Base-by-base conservation (phyloP, 2,329 filamentous ascomycete species). In the Chrysosporium keratinophilum region DNA sequence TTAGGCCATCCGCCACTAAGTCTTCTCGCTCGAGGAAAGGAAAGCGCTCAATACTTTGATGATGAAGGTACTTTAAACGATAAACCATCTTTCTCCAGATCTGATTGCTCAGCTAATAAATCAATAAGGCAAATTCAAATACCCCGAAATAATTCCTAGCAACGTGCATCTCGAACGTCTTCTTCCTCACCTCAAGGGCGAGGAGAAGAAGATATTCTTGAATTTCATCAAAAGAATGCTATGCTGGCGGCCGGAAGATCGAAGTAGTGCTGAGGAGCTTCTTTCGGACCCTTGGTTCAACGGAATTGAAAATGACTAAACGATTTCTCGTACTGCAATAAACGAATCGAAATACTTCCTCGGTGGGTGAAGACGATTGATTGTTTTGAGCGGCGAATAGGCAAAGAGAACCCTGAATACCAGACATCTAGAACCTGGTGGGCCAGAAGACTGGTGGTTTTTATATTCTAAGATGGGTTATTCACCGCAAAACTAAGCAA, bases 1-100 rank as follows among this genome's bases (percentile, higher is more conserved):
- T 54, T 70, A 1, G 68, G 67, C 3, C 57, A 61, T 5, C 67
- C 66, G n/a, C 66, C 67, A 23, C 52, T 50, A 52, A 62, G 65
- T 54, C 47, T 69, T 23, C 51, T 70, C n/a, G 52, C 50, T 10
- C 58, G 61, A 15, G 65, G 59, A 35, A 54, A 35, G 48, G 60
- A 62, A 52, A 55, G 59, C 31, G 33, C 57, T 51, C 58, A 58
- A 41, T 61, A 59, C 56, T 62, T 61, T 56, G 52, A 61, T 19
- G 49, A 9, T 35, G 15, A 58, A 57, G 58, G 45, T 54, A n/a
- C n/a, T n/a, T n/a, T n/a, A n/a, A n/a, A n/a, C n/a, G n/a, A n/a
- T n/a, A 50, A 31, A 11, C 9, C 1, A 35, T 14, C 10, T 37
- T 9, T 7, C 31, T 20, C 5, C 3, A 10, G 9, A 11, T 33